Base-by-base conservation (phyloP, 306 rosid genomes). In the Sindora glabra region DNA sequence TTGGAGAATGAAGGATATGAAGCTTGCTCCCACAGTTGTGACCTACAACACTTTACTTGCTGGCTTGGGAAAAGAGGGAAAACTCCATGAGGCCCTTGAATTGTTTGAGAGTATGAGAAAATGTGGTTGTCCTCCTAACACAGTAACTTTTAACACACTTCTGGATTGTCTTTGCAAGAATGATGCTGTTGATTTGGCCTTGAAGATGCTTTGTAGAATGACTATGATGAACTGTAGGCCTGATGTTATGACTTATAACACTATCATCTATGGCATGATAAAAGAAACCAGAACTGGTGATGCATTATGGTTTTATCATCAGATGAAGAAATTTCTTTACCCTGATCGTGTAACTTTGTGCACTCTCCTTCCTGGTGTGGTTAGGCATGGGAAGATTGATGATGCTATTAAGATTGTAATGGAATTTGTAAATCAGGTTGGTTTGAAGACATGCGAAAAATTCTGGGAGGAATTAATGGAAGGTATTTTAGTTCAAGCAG, bases 281-380 rank as follows among this genome's bases (percentile, higher is more conserved):
- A 77, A 70, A 70, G 96, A 83, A 59, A 82, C 77, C 38, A 81
- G 83, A 71, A 77, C 40, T 55, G 54, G 48, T 52, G 75, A 86
- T 73, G 98, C 96, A 14, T 81, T 92, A 55, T 92, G 95, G 98
- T 80, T 92, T 78, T 92, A 77, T 66, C 90, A 85, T 84, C 98
- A 88, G 72, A 81, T 92, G 98, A 92, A 78, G 87, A 92, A 92
- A 78, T 78, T 67, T 50, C 64, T 92, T 52, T 69, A 72, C 71
- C 95, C 98, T 55, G 98, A 92, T 67, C 84, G 51, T 53, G 89
- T 92, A 70, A 85, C 98, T 48, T 13, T 92, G 65, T 88, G 74
- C 83, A 92, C 95, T 53, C 84, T 92, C 73, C 86, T 92, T 74
- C 98, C 98, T 0, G 77, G 95, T 51, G 59, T 86, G 39, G 78